Conservation (phyloP, 2,329 filamentous ascomycete species). For the Penicillium expansum region DNA sequence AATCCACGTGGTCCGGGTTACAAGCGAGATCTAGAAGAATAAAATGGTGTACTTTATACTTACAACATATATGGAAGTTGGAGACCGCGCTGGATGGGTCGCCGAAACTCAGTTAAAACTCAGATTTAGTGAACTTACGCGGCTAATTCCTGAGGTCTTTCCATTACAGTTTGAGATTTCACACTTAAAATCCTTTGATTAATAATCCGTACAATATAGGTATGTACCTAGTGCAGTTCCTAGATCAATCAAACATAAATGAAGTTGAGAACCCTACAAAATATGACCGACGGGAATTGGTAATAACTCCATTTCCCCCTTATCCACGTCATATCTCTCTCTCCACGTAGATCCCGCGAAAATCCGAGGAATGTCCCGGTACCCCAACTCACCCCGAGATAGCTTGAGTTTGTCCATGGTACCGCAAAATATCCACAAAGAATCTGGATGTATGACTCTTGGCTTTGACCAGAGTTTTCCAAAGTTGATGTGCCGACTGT, state of each 20-base stretch:
- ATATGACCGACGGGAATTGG: conserved; percentile 10
- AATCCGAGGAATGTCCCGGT: no score
- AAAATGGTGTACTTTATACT: neutral
- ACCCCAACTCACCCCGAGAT: neutral
- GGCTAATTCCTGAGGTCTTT: neutral
- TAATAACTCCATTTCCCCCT: conserved; percentile 9
- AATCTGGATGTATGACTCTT: no score
- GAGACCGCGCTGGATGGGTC: neutral
- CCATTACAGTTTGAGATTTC: neutral
- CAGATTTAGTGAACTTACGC: neutral
- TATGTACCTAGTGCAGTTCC: neutral
- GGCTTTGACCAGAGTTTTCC: neutral
- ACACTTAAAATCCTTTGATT: neutral
- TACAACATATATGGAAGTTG: neutral
- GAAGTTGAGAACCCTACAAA: neutral
- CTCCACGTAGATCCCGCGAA: conserved; percentile 2
- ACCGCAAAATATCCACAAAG: no score
- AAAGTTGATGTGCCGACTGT: no score
- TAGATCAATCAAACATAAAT: neutral
- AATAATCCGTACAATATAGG: neutral
- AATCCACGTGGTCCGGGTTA: neutral
- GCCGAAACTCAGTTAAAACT: conserved; percentile 2
- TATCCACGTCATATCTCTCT: conserved; percentile 1
- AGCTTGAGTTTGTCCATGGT: neutral
- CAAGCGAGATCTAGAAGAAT: neutral